Evolutionary conservation across 805 yeast species (phyloP), one percentile per base, ranked within the genome.

Genomic region (Cyberlindnera petersonii): DNA sequence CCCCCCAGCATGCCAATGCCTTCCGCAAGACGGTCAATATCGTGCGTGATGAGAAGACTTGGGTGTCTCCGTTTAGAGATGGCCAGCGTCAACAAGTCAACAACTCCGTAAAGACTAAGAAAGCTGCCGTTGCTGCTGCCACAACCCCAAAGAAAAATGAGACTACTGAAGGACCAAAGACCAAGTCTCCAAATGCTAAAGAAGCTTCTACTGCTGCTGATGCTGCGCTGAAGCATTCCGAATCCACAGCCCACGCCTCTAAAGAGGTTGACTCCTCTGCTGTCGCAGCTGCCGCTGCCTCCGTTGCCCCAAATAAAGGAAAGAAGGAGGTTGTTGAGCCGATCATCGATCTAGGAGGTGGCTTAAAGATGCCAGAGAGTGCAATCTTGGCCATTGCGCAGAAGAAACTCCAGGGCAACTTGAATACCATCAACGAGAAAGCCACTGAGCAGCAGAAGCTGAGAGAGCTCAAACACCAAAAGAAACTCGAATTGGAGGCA

Each of bases 31-130:
- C 53, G 2, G 43, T 53, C 33, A 41, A 48, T 27, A 36, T 42
- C 9, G 52, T 47, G 17, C 48, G 48, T 31, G 49, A 50, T 14
- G 48, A 53, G 31, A 48, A 53, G 33, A 49, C 47, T 10, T 55
- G 60, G 60, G 53, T 54, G 14, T 55, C 60, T 8, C 60, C 60
- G 9, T 55, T 55, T 40, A 53, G 60, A 41, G 50, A 53, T 22
- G 33, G 17, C 22, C 42, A 38, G 35, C 34, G 36, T 27, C 27
- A 11, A 20, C 13, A 21, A 11, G 33, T 29, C 30, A 23, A 26
- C 10, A 23, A 20, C 38, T 26, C 30, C 10, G 34, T 22, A 13
- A 24, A 20, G 9, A 30, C 38, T 4, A 16, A 17, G n/a, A 15
- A 26, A 23, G 26, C 41, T 22, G 30, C 37, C 13, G 15, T 33